Evolutionary conservation across 768 basidiomycete genomes (phyloP).

Genomic region (Leccinum subgranulosum): DNA sequence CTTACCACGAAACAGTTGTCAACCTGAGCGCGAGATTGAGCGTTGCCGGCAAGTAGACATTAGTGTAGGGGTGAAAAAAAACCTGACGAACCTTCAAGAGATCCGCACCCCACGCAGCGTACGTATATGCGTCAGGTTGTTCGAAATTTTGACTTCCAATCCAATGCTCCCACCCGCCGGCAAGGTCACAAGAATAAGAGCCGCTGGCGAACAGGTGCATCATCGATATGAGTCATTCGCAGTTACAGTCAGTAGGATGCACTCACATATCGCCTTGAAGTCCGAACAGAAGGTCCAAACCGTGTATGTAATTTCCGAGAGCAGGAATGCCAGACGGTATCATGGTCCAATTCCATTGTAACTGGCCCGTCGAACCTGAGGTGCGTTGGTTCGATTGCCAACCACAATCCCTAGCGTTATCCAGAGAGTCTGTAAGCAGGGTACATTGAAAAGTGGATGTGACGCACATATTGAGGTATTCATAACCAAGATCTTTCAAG

Average conservation of each 20-base stretch:
- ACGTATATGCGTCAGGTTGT: constrained; percentile 5
- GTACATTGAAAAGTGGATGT: too few relatives aligned
- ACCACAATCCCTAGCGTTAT: constrained; percentile 10
- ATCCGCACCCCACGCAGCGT: constrained; percentile 5
- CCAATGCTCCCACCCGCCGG: neutral
- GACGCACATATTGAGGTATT: constrained; percentile 10
- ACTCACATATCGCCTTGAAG: constrained; percentile 12
- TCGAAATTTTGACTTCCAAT: constrained; percentile 11
- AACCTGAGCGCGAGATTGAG: neutral
- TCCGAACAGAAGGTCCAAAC: constrained; percentile 7
- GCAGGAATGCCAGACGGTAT: constrained; percentile 16
- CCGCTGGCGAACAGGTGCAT: neutral
- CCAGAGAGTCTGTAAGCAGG: too few relatives aligned
- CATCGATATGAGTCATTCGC: neutral
- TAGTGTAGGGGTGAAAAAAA: too few relatives aligned
- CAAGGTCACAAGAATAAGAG: constrained; percentile 4
- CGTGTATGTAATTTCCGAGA: constrained; percentile 8
- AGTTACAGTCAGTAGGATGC: neutral
- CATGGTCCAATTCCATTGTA: constrained; percentile 6
- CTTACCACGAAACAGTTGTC: constrained; percentile 10
- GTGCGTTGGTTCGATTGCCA: constrained; percentile 7
- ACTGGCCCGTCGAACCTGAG: neutral
- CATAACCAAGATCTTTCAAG: constrained; percentile 5
- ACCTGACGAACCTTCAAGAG: constrained; percentile 8
- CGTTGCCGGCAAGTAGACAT: neutral